These are phyloP conservation scores for Hippophae gyantsensis DNA, from an alignment of 306 rosid species.

Conservation along the genomic window DNA sequence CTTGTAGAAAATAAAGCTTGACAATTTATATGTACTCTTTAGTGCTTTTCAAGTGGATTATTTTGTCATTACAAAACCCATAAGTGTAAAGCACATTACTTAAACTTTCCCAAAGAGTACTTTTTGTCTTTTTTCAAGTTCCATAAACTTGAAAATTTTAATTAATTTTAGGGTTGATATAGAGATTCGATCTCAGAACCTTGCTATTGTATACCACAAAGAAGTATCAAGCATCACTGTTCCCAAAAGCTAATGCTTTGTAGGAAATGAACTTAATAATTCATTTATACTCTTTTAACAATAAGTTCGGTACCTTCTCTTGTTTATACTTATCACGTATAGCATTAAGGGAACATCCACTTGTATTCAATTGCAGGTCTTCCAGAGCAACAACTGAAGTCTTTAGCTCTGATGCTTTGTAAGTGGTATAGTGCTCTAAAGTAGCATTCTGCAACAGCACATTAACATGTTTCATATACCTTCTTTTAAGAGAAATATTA, in stretches of 20 bases:
- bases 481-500: not conserved
- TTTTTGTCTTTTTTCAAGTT: too few species aligned
- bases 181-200: too few species aligned
- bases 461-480: slow-evolving; percentile 9
- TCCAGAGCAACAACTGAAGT: slow-evolving; percentile 56
- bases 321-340: slow-evolving; percentile 68
- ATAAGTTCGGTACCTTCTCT: slow-evolving; percentile 42
- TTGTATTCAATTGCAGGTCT: slow-evolving; percentile 59
- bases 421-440: slow-evolving; percentile 67
- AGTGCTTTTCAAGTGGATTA: too few species aligned
- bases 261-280: not conserved
- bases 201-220: too few species aligned
- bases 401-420: slow-evolving; percentile 57
- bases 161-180: too few species aligned
- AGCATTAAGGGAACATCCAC: slow-evolving; percentile 43
- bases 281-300: not conserved
- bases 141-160: too few species aligned
- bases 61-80: too few species aligned
- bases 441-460: slow-evolving; percentile 53
- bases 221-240: not conserved
- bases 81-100: too few species aligned
- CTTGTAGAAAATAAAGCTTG: too few species aligned
- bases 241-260: not conserved
- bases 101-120: too few species aligned
- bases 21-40: too few species aligned